A percentile compares a stretch with the other conserved stretches of the same genome.
Evolutionary conservation across 768 basidiomycete species (phyloP).

Genomic region (Panaeolus cyanescens): DNA sequence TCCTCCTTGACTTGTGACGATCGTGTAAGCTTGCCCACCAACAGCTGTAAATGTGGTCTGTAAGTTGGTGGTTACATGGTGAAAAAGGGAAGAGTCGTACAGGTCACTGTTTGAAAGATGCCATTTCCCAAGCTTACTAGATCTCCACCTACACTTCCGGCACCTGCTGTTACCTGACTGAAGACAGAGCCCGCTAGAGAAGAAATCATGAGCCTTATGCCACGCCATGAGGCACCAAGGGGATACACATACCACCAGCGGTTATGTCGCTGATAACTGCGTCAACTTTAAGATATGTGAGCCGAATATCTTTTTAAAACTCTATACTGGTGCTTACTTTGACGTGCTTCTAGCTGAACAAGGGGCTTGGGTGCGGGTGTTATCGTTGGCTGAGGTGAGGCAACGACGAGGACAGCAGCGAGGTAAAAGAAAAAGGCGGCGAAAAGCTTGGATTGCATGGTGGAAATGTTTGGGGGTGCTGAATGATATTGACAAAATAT

Average conservation of each 20-base stretch:
- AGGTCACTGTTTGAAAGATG: slow-evolving; percentile 42
- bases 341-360: slow-evolving; percentile 37
- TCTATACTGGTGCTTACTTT: slow-evolving; percentile 32
- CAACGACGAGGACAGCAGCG: slow-evolving; percentile 32
- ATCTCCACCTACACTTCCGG: slow-evolving; percentile 21
- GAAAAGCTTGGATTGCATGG: slow-evolving; percentile 43
- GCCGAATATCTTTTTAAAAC: slow-evolving; percentile 7
- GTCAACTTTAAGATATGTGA: slow-evolving; percentile 27
- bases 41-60: slow-evolving; percentile 40
- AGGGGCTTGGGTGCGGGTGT: slow-evolving; percentile 15
- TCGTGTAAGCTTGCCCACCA: slow-evolving; percentile 52
- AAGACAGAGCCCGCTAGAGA: slow-evolving; percentile 38
- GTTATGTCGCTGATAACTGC: slow-evolving; percentile 35
- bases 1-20: slow-evolving; percentile 62
- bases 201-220: neutral
- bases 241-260: slow-evolving; percentile 25
- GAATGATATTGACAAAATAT: neutral
- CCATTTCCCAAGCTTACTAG: slow-evolving; percentile 25
- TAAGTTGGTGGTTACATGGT: slow-evolving; percentile 2
- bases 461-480: neutral
- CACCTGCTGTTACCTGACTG: slow-evolving; percentile 33
- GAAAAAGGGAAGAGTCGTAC: slow-evolving; percentile 26
- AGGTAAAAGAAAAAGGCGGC: slow-evolving; percentile 36
- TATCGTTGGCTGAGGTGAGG: slow-evolving; percentile 29
- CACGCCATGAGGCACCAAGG: neutral